Evolutionary conservation across 768 basidiomycete genomes (phyloP), one percentile per base, ranked within the genome.

Genomic region (Polyporus arcularius): DNA sequence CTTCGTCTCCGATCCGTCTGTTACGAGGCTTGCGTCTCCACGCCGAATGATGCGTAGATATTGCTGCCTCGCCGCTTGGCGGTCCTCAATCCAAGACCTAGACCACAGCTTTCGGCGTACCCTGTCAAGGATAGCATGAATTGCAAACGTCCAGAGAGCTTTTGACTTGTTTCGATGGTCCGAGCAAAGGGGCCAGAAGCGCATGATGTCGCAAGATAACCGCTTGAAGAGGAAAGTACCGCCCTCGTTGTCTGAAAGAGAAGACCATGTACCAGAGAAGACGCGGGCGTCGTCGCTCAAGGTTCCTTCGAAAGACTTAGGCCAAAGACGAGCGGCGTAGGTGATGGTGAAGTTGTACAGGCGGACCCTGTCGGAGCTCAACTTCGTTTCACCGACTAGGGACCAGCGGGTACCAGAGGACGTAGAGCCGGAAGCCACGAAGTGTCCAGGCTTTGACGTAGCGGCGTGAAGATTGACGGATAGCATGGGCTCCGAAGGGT

Each of bases 81-180:
- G 45, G 39, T 57, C 61, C n/a, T 26, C 18, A 1, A 62, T 50
- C 8, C 56, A 38, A n/a, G 11, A 45, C 1, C 53, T 12, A 9
- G 73, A 69, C 65, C 71, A 74, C 4, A 48, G 28, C 35, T 65
- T 56, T 21, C 62, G 65, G 9, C 70, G 68, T 4, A 72, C 63
- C 8, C 66, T 40, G 50, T 69, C 58, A 38, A 53, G 41, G 7
- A 71, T 63, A n/a, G 73, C 71, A 0, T 49, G 41, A 4, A 67
- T 56, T 0, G 75, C 77, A 52, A 72, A 76, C 5, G 41, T 60
- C 76, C 76, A 78, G 16, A 72, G 59, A 0, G 70, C 67, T 3
- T 65, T 63, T 15, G 73, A 15, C 51, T 66, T 69, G 51, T 67
- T 12, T 21, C 70, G 7, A 6, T 50, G 49, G 14, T 63, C 67